Percentiles rank a stretch among this genome's conserved stretches.
Conservation (phyloP, 2,329 filamentous ascomycete species). For the Leptodontidium sp. region DNA sequence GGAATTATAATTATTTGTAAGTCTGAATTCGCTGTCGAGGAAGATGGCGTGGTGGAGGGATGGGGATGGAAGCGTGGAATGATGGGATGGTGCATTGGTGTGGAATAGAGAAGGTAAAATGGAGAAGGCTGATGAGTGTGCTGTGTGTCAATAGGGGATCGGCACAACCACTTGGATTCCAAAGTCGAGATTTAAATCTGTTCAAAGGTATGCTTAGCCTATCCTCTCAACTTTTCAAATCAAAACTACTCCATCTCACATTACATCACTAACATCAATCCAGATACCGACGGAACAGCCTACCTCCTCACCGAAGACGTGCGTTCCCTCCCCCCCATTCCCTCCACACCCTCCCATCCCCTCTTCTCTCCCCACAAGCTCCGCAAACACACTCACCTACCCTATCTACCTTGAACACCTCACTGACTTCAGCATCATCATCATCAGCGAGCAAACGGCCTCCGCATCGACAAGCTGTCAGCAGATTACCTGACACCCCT, state of each 20-base stretch:
- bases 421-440: neutral
- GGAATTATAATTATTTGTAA: slow-evolving; percentile 61
- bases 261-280: slow-evolving; percentile 35
- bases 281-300: slow-evolving; percentile 66
- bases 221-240: too few relatives aligned
- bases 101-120: neutral
- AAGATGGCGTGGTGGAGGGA: neutral
- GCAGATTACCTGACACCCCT: slow-evolving; percentile 63
- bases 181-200: slow-evolving; percentile 46
- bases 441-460: slow-evolving; percentile 60
- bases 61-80: neutral
- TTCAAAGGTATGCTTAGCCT: slow-evolving; percentile 39
- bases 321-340: slow-evolving; percentile 37
- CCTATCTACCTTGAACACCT: too few relatives aligned
- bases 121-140: slow-evolving; percentile 18
- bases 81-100: too few relatives aligned
- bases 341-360: neutral
- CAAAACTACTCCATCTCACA: too few relatives aligned
- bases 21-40: slow-evolving; percentile 16
- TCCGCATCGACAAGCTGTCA: slow-evolving; percentile 64
- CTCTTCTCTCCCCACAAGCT: slow-evolving; percentile 44
- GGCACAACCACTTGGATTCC: slow-evolving; percentile 45
- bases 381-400: slow-evolving; percentile 46
- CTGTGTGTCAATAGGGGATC: slow-evolving; percentile 36
- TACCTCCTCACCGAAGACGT: slow-evolving; percentile 72